A percentile compares a stretch with the other conserved stretches of the same genome.
These are phyloP conservation scores for Crithidia mellificae DNA, from an alignment of 208 protist species.

Conservation along the genomic window DNA sequence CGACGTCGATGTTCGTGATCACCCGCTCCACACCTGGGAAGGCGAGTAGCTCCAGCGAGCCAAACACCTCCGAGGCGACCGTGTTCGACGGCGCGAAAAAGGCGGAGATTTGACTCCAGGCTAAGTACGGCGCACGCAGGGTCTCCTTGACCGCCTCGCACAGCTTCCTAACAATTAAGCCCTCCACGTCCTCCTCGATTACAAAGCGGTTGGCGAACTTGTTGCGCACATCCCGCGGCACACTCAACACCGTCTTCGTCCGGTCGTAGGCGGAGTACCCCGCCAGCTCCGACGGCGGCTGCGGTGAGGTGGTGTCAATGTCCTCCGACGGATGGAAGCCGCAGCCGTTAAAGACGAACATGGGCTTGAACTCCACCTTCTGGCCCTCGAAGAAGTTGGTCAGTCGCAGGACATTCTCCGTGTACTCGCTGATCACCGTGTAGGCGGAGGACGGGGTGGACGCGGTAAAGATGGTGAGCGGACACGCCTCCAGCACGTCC, in stretches of 20 bases:
- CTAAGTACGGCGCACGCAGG: conserved; percentile 82
- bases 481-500: conserved; percentile 51
- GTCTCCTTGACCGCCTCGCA: conserved; percentile 52
- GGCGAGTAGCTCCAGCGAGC: conserved; percentile 79
- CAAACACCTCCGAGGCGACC: conserved; percentile 71
- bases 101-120: conserved; percentile 86
- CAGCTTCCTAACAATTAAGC: conserved; percentile 65
- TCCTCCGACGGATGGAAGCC: conserved; percentile 41
- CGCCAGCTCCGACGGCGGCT: conserved; percentile 24
- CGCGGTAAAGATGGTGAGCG: conserved; percentile 69
- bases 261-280: conserved; percentile 26
- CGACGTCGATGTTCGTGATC: conserved; percentile 76
- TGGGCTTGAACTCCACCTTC: conserved; percentile 40
- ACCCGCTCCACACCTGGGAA: conserved; percentile 86
- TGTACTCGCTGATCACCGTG: conserved; percentile 49
- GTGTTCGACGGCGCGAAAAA: conserved; percentile 55
- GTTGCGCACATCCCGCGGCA: conserved; percentile 41
- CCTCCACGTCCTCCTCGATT: conserved; percentile 83
- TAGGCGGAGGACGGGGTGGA: conserved; percentile 74
- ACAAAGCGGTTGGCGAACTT: conserved; percentile 59
- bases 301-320: conserved; percentile 28
- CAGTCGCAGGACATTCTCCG: conserved; percentile 32
- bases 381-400: conserved; percentile 14
- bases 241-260: conserved; percentile 12
- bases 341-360: conserved; percentile 71